Base-by-base conservation (phyloP, 108 stramenopile genomes). In the Cyclotella cryptica region DNA sequence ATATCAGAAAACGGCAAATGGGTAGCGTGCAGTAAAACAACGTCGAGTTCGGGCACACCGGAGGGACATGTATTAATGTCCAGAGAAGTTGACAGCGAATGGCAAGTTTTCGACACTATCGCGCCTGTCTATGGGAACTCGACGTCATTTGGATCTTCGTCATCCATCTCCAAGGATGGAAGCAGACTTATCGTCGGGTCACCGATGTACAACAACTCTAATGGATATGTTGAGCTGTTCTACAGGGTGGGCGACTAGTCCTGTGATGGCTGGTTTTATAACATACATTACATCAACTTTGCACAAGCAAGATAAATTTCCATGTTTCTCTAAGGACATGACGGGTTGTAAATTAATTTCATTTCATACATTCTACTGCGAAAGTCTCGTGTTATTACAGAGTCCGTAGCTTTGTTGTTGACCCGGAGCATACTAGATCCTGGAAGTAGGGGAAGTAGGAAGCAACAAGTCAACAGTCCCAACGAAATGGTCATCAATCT, bases 1-100 rank as follows among this genome's bases (percentile, higher is more conserved):
- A 72, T 81, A 59, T 68, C 80, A 46, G 18, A 51, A 51, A 47
- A 81, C 61, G 71, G 71, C 17, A 69, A 49, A 14, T 55, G 29
- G 41, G 30, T 73, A 40, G 60, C 58, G 13, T 79, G 78, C 71
- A 73, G 78, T 45, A 70, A 79, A 66, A 66, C 46, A 64, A 54
- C 2, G 11, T 11, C 10, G 3, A 3, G 18, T 40, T 39, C 40
- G 18, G 61, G 61, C 10, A 62, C 5, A 13, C 40, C 43, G 21
- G 18, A 68, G 18, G 66, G 66, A 9, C 45, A 1, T 35, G 66
- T 68, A 10, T 17, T 40, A 1, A 47, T 68, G 27, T 47, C 22
- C 14, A 47, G 14, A 10, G 66, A 68, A 47, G 18, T 24, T 22
- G 18, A 27, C 28, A 30, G 17, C 24, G 46, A 52, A 24, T 68